phyloP scores from a whole-genome alignment of 768 basidiomycete species.

The Termitomyces sp. region DNA sequence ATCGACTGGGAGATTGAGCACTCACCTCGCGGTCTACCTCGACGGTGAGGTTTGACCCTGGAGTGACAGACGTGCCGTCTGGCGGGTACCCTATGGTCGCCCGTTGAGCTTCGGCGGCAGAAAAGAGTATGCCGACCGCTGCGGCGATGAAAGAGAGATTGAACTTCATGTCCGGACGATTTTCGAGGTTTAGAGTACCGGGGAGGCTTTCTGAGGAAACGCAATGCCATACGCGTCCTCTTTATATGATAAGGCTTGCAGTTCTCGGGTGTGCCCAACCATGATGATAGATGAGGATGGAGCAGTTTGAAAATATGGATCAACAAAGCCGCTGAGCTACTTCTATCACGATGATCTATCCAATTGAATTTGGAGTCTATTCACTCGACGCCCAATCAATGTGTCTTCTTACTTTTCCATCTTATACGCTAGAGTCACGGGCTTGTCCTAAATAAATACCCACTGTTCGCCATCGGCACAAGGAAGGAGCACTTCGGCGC shows the following conservation, averaged over 20 bases:
- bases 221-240: neutral
- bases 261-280: neutral
- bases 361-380: no score
- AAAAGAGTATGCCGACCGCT: conserved; percentile 19
- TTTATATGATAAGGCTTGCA: neutral
- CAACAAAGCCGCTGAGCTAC: neutral
- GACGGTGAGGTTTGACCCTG: conserved; percentile 35
- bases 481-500: neutral
- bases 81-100: conserved; percentile 35
- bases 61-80: conserved; percentile 23
- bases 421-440: no score
- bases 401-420: no score
- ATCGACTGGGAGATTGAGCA: neutral
- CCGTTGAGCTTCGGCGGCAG: conserved; percentile 34
- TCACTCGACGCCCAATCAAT: neutral
- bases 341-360: neutral
- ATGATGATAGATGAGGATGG: no score
- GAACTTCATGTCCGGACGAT: neutral
- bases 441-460: no score
- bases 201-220: neutral
- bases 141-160: neutral
- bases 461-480: neutral
- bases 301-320: neutral
- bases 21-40: conserved; percentile 45
- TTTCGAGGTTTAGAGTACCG: neutral